These are phyloP conservation scores for Cryptococcus jaspeensis DNA, from an alignment of 1,284 basidiomycete species.

Conservation along the genomic window DNA sequence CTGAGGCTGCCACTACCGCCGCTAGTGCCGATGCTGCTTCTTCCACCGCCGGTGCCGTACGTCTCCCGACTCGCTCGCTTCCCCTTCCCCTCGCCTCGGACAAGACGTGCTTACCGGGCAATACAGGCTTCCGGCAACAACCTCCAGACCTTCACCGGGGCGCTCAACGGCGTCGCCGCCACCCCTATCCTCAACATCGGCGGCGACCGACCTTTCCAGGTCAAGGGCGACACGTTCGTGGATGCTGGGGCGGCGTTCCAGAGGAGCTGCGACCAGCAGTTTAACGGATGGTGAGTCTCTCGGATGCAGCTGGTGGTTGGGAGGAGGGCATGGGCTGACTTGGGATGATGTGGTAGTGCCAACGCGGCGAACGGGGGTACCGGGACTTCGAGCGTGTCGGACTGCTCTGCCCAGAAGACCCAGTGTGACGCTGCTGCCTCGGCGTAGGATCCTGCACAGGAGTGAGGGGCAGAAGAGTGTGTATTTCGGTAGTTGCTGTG, in stretches of 20 bases:
- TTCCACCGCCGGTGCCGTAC: background rate
- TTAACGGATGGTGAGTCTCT: slow-evolving; percentile 27
- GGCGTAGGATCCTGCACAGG: background rate
- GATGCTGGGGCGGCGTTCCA: slow-evolving; percentile 57
- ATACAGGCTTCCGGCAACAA: slow-evolving; percentile 47
- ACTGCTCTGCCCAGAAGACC: slow-evolving; percentile 23
- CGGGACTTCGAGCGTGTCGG: slow-evolving; percentile 19
- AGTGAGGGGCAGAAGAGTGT: background rate
- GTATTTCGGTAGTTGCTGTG: background rate
- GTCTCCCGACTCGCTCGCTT: background rate
- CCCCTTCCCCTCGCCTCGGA: background rate
- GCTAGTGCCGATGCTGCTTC: background rate
- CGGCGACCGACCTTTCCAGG: slow-evolving; percentile 22
- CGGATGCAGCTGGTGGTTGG: background rate
- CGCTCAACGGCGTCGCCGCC: slow-evolving; percentile 30
- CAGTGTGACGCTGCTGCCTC: slow-evolving; percentile 8
- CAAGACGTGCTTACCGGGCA: background rate
- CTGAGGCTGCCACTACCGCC: background rate
- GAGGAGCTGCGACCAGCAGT: slow-evolving; percentile 55
- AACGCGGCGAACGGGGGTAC: slow-evolving; percentile 23
- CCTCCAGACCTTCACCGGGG: slow-evolving; percentile 62
- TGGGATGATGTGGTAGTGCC: slow-evolving; percentile 14
- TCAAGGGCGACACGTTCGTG: slow-evolving; percentile 56
- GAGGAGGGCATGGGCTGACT: background rate
- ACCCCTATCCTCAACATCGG: slow-evolving; percentile 18